phyloP scores from a whole-genome alignment of 306 rosid species.

The Cucurbita maxima region DNA sequence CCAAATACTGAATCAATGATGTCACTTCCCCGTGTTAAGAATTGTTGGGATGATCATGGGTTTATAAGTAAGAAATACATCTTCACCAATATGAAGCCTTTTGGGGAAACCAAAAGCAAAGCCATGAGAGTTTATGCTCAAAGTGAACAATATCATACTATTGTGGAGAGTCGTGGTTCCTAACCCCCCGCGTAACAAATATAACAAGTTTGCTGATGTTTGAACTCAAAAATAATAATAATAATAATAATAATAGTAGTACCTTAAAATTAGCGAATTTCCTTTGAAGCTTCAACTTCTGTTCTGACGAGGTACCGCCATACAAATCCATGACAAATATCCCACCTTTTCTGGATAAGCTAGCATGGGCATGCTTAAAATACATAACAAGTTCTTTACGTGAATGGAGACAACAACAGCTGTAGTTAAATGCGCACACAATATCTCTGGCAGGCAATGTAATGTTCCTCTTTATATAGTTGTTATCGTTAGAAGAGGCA shows the following conservation, averaged over 20 bases:
- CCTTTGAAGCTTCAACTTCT: slow-evolving; percentile 66
- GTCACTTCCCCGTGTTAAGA: not conserved
- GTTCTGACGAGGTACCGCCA: slow-evolving; percentile 85
- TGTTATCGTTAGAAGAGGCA: slow-evolving; percentile 15
- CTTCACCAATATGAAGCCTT: no score
- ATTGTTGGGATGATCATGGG: no score
- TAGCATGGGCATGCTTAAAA: slow-evolving; percentile 56
- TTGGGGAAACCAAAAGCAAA: no score
- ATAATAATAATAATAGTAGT: not conserved
- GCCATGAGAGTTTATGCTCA: no score
- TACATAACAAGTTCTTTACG: slow-evolving; percentile 60
- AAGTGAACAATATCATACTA: no score
- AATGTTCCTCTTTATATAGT: slow-evolving; percentile 21
- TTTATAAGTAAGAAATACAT: no score
- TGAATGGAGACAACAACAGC: slow-evolving; percentile 89
- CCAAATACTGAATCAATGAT: not conserved
- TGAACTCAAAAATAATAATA: not conserved
- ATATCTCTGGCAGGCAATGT: slow-evolving; percentile 52
- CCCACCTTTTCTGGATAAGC: slow-evolving; percentile 66
- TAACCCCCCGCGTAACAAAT: not conserved
- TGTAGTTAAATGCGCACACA: slow-evolving; percentile 84
- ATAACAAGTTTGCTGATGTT: not conserved
- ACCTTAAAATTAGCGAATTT: slow-evolving; percentile 82
- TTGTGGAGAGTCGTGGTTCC: no score
- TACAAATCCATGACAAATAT: slow-evolving; percentile 89